Conservation (phyloP, 140 eudicot species). For the Stevia rebaudiana region DNA sequence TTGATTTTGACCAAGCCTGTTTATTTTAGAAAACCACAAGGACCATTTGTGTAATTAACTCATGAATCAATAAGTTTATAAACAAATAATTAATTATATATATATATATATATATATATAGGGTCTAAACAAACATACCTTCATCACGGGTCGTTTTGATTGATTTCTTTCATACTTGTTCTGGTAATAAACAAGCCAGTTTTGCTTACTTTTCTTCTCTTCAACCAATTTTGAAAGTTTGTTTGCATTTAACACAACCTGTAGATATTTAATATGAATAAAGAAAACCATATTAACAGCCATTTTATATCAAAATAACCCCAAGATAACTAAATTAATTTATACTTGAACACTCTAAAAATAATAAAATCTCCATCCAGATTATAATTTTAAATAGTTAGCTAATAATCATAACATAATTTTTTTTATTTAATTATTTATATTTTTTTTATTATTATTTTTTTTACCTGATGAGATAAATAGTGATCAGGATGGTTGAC, state of each 20-base stretch:
- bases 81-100: too few species aligned
- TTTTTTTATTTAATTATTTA: neutral
- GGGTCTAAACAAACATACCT: slow-evolving; percentile 40
- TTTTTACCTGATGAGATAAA: slow-evolving; percentile 37
- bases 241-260: slow-evolving; percentile 81
- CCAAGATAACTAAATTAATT: neutral
- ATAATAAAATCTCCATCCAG: neutral
- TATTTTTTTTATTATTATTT: neutral
- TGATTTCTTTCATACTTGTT: slow-evolving; percentile 62
- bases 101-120: too few species aligned
- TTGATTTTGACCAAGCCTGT: too few species aligned
- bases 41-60: too few species aligned
- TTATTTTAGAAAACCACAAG: too few species aligned
- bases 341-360: neutral
- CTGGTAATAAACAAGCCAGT: slow-evolving; percentile 85
- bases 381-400: neutral
- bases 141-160: slow-evolving; percentile 56
- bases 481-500: slow-evolving; percentile 51
- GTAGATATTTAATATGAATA: slow-evolving; percentile 4
- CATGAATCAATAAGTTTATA: too few species aligned
- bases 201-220: slow-evolving; percentile 72
- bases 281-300: neutral
- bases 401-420: neutral
- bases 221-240: slow-evolving; percentile 72
- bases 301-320: neutral